Evolutionary conservation across 2,329 filamentous ascomycete species (phyloP).

Genomic region (Colletotrichum godetiae): DNA sequence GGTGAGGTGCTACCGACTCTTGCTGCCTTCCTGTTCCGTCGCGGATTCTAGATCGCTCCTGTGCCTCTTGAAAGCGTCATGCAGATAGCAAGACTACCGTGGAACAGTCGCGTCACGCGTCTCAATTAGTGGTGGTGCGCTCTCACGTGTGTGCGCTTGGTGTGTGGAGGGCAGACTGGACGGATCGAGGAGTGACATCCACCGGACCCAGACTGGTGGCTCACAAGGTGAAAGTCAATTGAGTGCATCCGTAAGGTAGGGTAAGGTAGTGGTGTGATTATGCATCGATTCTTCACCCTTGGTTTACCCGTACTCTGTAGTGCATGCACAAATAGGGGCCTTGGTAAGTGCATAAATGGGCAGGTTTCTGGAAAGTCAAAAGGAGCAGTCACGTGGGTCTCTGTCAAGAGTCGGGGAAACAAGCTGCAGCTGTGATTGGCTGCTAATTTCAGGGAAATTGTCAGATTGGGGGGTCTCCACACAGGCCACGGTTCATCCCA

Average conservation of each 20-base stretch:
- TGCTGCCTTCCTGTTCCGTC: neutral
- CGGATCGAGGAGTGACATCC: neutral
- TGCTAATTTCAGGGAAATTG: conserved; percentile 44
- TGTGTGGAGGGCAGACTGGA: neutral
- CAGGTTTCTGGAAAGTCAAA: neutral
- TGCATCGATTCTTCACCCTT: neutral
- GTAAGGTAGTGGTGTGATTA: conserved; percentile 7
- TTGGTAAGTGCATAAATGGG: neutral
- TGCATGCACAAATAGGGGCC: conserved; percentile 6
- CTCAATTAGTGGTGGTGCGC: neutral
- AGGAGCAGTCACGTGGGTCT: conserved; percentile 44
- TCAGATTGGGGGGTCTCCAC: conserved; percentile 34
- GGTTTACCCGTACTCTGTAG: neutral
- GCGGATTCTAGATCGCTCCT: conserved; percentile 3
- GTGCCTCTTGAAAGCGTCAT: conserved; percentile 28
- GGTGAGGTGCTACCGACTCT: neutral
- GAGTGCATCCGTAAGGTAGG: neutral
- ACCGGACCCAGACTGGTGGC: neutral
- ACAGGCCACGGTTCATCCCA: conserved; percentile 35
- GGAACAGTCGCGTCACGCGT: conserved; percentile 30
- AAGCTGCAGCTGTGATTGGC: conserved; percentile 36
- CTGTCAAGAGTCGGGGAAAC: conserved; percentile 23
- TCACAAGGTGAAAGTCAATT: neutral
- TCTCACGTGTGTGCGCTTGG: neutral
- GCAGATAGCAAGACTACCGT: neutral